Base-by-base conservation (phyloP, 176 grass and related monocot genomes). In the Pontederia paniculata region DNA sequence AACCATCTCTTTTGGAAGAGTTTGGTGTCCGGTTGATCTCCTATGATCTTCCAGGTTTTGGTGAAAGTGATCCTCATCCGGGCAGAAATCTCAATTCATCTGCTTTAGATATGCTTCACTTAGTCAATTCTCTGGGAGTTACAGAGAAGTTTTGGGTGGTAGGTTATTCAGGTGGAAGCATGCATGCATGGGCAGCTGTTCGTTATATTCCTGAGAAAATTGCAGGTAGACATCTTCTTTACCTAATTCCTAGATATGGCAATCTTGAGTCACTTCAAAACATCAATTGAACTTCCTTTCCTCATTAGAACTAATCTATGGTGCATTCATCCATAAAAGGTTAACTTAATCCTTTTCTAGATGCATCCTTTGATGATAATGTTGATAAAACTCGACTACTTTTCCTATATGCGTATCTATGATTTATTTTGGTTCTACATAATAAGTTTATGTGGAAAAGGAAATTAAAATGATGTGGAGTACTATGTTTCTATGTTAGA, bases 11-110 rank as follows among this genome's bases (percentile, higher is more conserved):
- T 55, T 70, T 98, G 55, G 86, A 84, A 56, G 86, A 98, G 73
- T 98, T 98, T 73, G 86, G 93, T 57, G 86, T 73, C 28, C 82
- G 72, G 59, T 81, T 98, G 61, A 62, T 98, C 41, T 84, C 83
- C 50, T 98, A 91, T 50, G 93, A 98, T 73, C 86, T 98, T 66
- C 93, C 93, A 59, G 93, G 93, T 80, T 98, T 98, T 84, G 93
- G 93, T 70, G 93, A 98, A 88, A 98, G 93, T 58, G 93, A 98
- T 83, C 93, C 77, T 31, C 86, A 98, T 67, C 77, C 75, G 14
- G 42, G 76, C 51, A 82, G 86, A 66, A 63, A 91, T 75, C 86
- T 91, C 31, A 98, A 88, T 62, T 87, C 93, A 69, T 98, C 93
- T 50, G 93, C 93, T 48, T 52, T 79, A 12, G 93, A 97, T 77